Percentiles rank a stretch among this genome's conserved stretches.
phyloP scores from a whole-genome alignment of 1,284 basidiomycete genomes.

The Puccinia polysora region DNA sequence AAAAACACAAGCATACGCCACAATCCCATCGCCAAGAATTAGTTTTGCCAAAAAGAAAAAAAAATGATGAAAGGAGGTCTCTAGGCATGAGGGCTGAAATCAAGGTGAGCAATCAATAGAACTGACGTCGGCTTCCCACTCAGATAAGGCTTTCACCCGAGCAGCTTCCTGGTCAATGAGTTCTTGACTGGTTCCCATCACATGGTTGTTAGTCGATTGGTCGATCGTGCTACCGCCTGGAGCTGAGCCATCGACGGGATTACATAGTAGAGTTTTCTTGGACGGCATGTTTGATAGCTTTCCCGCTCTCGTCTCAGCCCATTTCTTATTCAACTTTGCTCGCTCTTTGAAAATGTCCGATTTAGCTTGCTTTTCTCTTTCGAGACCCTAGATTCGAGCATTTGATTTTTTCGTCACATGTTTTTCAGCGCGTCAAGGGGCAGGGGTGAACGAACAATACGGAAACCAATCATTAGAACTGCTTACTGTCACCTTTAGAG shows the following conservation, averaged over 20 bases:
- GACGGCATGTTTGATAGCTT: conserved; percentile 29
- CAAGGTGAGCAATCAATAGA: background rate
- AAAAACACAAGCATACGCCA: background rate
- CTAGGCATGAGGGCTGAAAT: background rate
- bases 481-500: background rate
- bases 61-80: conserved; percentile 1
- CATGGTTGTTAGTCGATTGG: too few relatives aligned
- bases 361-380: conserved; percentile 41
- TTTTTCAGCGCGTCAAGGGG: too few relatives aligned
- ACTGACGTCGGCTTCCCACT: conserved; percentile 43
- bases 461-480: background rate
- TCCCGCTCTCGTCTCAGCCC: conserved; percentile 31
- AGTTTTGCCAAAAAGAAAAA: conserved; percentile 6
- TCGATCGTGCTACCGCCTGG: too few relatives aligned
- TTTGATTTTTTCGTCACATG: background rate
- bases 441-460: background rate
- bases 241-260: background rate
- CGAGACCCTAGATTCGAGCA: too few relatives aligned
- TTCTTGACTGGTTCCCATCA: background rate
- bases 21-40: background rate
- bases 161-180: conserved; percentile 30
- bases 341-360: conserved; percentile 42
- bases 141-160: conserved; percentile 15
- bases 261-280: conserved; percentile 29
- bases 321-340: conserved; percentile 39